phyloP scores from a whole-genome alignment of 257 asterid genomes.

The Solanum dulcamara region DNA sequence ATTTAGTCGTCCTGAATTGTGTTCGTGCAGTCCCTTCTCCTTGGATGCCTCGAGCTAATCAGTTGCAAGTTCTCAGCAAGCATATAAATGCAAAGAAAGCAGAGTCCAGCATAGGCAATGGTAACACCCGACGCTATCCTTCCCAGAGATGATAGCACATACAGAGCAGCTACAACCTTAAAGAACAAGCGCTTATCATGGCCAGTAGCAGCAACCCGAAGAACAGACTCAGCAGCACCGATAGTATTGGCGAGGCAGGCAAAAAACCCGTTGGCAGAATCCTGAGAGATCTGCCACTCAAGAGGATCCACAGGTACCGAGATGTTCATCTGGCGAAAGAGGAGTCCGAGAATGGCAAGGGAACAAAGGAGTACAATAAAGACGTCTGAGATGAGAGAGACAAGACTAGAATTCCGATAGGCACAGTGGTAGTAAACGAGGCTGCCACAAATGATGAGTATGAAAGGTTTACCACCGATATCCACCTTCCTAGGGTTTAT shows the following conservation, averaged over 20 bases:
- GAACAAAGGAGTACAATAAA: slow-evolving; percentile 90
- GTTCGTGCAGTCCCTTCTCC: slow-evolving; percentile 34
- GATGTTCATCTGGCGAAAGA: slow-evolving; percentile 93
- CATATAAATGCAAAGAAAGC: slow-evolving; percentile 67
- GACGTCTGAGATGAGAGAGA: slow-evolving; percentile 81
- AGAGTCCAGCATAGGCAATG: slow-evolving; percentile 76
- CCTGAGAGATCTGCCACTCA: slow-evolving; percentile 98
- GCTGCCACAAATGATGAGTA: slow-evolving; percentile 57
- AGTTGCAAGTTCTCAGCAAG: slow-evolving; percentile 43
- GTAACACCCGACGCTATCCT: slow-evolving; percentile 74
- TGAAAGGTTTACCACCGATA: slow-evolving; percentile 19
- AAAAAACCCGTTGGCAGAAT: slow-evolving; percentile 61
- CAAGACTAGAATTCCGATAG: slow-evolving; percentile 57
- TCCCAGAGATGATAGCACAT: slow-evolving; percentile 71
- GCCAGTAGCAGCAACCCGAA: slow-evolving; percentile 97
- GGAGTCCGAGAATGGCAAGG: slow-evolving; percentile 91
- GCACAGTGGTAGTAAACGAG: slow-evolving; percentile 94
- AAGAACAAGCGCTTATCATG: slow-evolving; percentile 90
- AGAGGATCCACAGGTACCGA: slow-evolving; percentile 96
- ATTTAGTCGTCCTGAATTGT: slow-evolving; percentile 29
- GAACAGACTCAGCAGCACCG: slow-evolving; percentile 98
- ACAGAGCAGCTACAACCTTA: slow-evolving; percentile 71
- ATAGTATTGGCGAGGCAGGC: slow-evolving; percentile 90
- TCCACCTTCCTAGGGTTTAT: neutral
- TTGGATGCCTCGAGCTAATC: slow-evolving; percentile 27